Conservation (phyloP, 192 early-diverging fungal species). For the Phlyctochytrium bullatum region DNA sequence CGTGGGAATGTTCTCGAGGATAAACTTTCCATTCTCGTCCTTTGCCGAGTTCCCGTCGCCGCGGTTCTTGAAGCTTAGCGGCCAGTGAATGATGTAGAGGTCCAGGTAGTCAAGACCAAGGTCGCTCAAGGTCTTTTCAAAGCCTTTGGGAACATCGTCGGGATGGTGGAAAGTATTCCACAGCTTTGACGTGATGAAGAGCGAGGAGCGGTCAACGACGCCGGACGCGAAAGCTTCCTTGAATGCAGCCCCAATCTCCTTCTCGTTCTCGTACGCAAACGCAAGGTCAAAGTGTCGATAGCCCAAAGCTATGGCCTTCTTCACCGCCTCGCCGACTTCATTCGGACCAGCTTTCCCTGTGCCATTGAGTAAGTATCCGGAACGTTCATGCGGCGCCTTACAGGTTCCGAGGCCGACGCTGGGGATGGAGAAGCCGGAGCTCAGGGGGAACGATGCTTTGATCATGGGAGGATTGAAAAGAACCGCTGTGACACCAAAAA, state of each 20-base stretch:
- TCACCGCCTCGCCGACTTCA: slow-evolving; percentile 20
- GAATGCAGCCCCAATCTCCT: slow-evolving; percentile 26
- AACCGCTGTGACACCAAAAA: no score
- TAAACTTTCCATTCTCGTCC: background rate
- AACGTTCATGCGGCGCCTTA: no score
- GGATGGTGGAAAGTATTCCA: slow-evolving; percentile 62
- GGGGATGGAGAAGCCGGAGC: no score
- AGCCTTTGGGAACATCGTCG: slow-evolving; percentile 40
- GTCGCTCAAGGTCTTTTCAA: slow-evolving; percentile 49
- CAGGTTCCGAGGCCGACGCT: slow-evolving; percentile 46
- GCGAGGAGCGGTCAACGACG: slow-evolving; percentile 27
- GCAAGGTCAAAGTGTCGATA: slow-evolving; percentile 50
- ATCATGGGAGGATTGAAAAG: no score
- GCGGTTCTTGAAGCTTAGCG: slow-evolving; percentile 13
- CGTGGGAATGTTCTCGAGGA: background rate
- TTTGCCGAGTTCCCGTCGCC: background rate
- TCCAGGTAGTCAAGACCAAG: slow-evolving; percentile 60
- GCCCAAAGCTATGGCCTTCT: slow-evolving; percentile 31
- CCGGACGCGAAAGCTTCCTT: slow-evolving; percentile 1
- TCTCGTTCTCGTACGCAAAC: slow-evolving; percentile 11
- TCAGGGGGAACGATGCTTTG: no score
- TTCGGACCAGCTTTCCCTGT: slow-evolving; percentile 2
- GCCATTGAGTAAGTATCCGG: no score
- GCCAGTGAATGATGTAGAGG: slow-evolving; percentile 66
- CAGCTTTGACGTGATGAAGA: slow-evolving; percentile 68